Evolutionary conservation across 73 alveolate species (phyloP), one percentile per base, ranked within the genome.

Genomic region (Paramecium octaurelia): DNA sequence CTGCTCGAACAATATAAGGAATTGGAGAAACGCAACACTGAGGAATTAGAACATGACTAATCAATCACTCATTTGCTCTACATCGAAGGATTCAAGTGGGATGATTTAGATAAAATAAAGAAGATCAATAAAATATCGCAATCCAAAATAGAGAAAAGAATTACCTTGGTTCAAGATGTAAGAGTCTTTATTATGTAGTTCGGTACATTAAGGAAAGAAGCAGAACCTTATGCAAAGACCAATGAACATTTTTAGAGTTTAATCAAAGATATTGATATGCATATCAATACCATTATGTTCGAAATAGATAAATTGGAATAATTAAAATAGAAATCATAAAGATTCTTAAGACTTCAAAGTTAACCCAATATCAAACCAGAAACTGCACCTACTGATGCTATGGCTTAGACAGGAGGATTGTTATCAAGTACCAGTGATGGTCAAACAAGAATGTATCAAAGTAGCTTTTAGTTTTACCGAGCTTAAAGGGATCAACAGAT

Each of bases 261-360:
- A 44, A 1, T 44, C 4, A 80, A 80, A 35, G 50, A 44, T 42
- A 80, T 42, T 80, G 76, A 80, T 43, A 80, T 80, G 91, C 75
- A 80, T 48, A 44, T 80, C 9, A 80, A 80, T 80, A 21, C 58
- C 29, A 80, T 80, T 23, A 44, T 44, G 91, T 42, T 80, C 16
- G 91, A 80, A 21, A 80, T 80, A 40, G 89, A 76, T 21, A 76
- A 76, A 43, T 76, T 76, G 21, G 89, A 76, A 42, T 58, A 76
- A 14, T 76, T 76, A 38, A 16, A 31, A 76, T 42, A 80, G 31
- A 80, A 48, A 46, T 43, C 48, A 42, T 24, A 9, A 23, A 80
- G 76, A 21, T 80, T 80, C 38, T 35, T 44, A 24, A 6, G 48
- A 80, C 46, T 46, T 42, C 8, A 80, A 35, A 80, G 91, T 80